These are phyloP conservation scores for Protomyces gravidus DNA, from an alignment of 1,139 yeast species.

Conservation along the genomic window DNA sequence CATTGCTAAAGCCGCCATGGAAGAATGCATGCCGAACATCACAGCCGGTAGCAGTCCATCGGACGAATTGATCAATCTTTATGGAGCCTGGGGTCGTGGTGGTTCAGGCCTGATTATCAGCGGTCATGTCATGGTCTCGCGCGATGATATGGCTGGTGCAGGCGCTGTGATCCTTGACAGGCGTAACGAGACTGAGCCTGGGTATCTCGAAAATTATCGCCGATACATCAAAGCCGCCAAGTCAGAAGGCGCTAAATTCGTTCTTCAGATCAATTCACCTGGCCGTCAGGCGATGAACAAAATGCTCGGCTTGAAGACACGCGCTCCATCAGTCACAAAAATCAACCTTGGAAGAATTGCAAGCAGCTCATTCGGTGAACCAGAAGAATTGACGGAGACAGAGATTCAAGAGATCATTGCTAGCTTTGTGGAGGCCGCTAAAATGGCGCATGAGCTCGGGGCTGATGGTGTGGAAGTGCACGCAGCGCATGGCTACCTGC, in stretches of 20 bases:
- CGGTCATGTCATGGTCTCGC: conserved; percentile 19
- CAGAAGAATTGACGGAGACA: not conserved
- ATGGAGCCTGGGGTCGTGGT: conserved; percentile 27
- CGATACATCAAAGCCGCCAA: not conserved
- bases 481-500: conserved; percentile 64
- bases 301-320: not conserved
- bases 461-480: conserved; percentile 68
- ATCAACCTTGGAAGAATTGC: not conserved
- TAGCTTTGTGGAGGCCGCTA: conserved; percentile 47
- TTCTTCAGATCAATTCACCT: conserved; percentile 1
- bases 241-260: not conserved
- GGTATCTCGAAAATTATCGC: not conserved
- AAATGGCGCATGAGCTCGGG: conserved; percentile 53
- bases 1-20: not conserved
- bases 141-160: conserved; percentile 2
- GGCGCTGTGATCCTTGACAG: not conserved
- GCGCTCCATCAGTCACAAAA: not conserved
- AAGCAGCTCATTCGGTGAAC: not conserved
- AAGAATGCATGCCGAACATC: conserved; percentile 1
- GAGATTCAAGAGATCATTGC: conserved; percentile 38
- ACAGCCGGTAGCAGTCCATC: conserved; percentile 15
- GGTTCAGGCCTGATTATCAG: conserved; percentile 19
- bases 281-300: conserved; percentile 3
- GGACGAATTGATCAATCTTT: conserved; percentile 18
- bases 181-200: not conserved